These are phyloP conservation scores for Meyerozyma athensensis DNA, from an alignment of 1,139 yeast genomes.

Conservation along the genomic window DNA sequence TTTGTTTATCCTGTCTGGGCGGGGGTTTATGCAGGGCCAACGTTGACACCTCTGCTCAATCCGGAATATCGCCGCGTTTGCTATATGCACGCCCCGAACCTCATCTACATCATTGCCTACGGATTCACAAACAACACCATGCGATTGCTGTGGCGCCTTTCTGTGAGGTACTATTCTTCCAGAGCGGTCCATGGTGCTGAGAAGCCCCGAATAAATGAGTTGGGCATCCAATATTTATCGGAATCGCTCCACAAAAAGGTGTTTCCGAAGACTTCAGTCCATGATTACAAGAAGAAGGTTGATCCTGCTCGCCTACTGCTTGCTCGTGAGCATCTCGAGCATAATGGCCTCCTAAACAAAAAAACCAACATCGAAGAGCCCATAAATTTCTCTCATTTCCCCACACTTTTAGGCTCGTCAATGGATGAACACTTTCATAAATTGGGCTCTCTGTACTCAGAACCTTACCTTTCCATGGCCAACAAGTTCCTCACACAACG, in stretches of 20 bases:
- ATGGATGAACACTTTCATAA: conserved; percentile 83
- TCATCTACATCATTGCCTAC: not conserved
- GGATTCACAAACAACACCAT: not conserved
- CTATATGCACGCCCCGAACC: not conserved
- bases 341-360: conserved; percentile 73
- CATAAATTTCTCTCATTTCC: conserved; percentile 54
- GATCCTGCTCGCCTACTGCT: conserved; percentile 44
- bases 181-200: conserved; percentile 15
- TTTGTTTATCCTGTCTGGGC: conserved; percentile 3
- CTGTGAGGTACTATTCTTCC: not conserved
- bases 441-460: conserved; percentile 56
- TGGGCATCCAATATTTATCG: conserved; percentile 66
- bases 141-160: not conserved
- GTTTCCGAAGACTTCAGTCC: conserved; percentile 41
- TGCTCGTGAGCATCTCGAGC: conserved; percentile 56
- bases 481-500: conserved; percentile 27
- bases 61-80: not conserved
- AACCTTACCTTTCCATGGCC: conserved; percentile 57
- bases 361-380: conserved; percentile 64
- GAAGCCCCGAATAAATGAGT: conserved; percentile 55
- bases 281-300: conserved; percentile 21
- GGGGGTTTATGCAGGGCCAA: conserved; percentile 1
- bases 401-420: conserved; percentile 61
- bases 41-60: conserved; percentile 1
- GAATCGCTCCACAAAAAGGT: conserved; percentile 52